Conservation (phyloP, 1,284 basidiomycete species). For the Takashimella koratensis region DNA sequence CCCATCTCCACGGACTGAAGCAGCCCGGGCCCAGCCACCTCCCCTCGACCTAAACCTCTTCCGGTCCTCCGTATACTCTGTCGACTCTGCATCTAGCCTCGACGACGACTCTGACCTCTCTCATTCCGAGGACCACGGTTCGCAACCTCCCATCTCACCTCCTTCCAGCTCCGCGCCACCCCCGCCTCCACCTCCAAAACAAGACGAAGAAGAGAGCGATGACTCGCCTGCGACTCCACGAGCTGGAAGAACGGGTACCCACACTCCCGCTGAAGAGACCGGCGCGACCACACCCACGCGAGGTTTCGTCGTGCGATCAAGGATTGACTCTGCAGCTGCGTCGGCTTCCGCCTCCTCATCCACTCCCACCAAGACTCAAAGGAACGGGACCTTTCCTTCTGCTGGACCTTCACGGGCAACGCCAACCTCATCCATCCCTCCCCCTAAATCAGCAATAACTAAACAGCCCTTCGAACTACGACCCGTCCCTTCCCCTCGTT, state of each 20-base stretch:
- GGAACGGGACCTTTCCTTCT: no score
- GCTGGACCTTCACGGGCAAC: neutral
- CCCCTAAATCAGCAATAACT: neutral
- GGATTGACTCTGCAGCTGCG: neutral
- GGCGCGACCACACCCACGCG: conserved; percentile 15
- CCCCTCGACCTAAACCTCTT: conserved; percentile 42
- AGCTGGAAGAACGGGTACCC: neutral
- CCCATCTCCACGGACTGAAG: neutral
- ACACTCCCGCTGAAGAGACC: neutral
- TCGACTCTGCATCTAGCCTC: conserved; percentile 12
- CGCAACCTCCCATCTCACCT: conserved; percentile 24
- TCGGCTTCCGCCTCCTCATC: neutral
- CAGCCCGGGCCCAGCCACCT: conserved; percentile 8
- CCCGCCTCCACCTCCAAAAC: conserved; percentile 2
- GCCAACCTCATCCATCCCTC: neutral
- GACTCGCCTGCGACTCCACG: neutral
- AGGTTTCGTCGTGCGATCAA: conserved; percentile 20
- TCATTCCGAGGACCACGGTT: conserved; percentile 1
- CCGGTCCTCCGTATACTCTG: conserved; percentile 37
- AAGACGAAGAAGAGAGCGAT: neutral
- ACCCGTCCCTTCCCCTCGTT: neutral
- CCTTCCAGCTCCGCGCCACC: conserved; percentile 17
- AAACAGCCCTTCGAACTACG: neutral
- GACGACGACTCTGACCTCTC: no score
- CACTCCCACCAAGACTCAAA: neutral